Evolutionary conservation across 176 grass and related monocot species (phyloP).

Genomic region (Panicum miliaceum): DNA sequence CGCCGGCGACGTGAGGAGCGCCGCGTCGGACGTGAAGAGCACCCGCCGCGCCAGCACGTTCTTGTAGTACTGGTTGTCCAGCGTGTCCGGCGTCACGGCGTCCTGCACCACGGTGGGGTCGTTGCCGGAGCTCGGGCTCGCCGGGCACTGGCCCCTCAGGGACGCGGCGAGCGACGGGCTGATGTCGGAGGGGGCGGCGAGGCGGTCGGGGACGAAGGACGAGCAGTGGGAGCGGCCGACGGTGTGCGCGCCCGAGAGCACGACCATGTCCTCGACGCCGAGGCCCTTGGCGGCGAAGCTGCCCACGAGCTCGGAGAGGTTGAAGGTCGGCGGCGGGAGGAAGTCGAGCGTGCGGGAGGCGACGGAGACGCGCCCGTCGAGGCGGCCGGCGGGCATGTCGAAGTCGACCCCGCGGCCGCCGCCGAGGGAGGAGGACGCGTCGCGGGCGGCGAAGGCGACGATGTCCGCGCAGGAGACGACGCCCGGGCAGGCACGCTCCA

Average conservation of each 20-base stretch:
- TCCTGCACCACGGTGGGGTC: slow-evolving; percentile 53
- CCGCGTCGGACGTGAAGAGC: no score
- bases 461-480: slow-evolving; percentile 58
- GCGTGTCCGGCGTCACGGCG: slow-evolving; percentile 20
- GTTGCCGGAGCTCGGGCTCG: neutral
- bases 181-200: slow-evolving; percentile 10
- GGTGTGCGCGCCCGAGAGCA: slow-evolving; percentile 57
- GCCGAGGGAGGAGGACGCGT: no score
- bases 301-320: neutral
- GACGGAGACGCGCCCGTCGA: slow-evolving; percentile 35
- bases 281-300: slow-evolving; percentile 48
- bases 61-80: slow-evolving; percentile 61
- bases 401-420: no score
- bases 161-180: neutral
- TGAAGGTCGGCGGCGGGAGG: neutral
- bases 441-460: no score
- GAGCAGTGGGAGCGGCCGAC: slow-evolving; percentile 53
- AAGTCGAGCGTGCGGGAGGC: slow-evolving; percentile 9
- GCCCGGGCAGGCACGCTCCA: slow-evolving; percentile 42
- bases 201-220: slow-evolving; percentile 41
- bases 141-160: neutral
- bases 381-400: no score
- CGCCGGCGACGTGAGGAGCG: no score
- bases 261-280: slow-evolving; percentile 39
- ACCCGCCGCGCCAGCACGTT: slow-evolving; percentile 46